Evolutionary conservation across 208 protist genomes (phyloP).

Genomic region (Herpetomonas tarakana): DNA sequence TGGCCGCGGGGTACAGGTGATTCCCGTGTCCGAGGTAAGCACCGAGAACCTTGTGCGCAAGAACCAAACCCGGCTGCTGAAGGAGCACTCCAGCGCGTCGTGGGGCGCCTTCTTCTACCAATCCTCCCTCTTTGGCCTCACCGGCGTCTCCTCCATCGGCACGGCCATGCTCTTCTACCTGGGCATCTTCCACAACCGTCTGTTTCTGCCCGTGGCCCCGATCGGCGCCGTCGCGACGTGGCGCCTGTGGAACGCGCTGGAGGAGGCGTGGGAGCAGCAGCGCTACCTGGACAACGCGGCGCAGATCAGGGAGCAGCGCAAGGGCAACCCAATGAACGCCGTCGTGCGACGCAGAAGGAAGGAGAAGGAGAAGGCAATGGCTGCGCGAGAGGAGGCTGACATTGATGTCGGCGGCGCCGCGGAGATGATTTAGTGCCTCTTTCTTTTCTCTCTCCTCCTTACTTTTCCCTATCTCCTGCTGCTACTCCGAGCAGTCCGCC

Average conservation of each 20-base stretch:
- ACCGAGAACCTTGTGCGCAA: constrained; percentile 27
- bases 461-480: background rate
- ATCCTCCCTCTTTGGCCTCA: constrained; percentile 65
- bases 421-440: constrained; percentile 22
- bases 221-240: constrained; percentile 60
- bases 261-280: constrained; percentile 75
- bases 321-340: constrained; percentile 74
- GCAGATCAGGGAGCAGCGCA: constrained; percentile 53
- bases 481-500: background rate
- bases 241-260: constrained; percentile 67
- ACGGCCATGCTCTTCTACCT: constrained; percentile 59
- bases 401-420: constrained; percentile 3
- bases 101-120: constrained; percentile 73
- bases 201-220: constrained; percentile 64
- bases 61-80: constrained; percentile 58
- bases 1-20: constrained; percentile 51
- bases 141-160: constrained; percentile 50
- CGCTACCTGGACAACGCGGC: constrained; percentile 78
- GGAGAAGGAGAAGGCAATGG: constrained; percentile 15
- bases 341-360: constrained; percentile 53
- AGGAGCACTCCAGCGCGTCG: constrained; percentile 66
- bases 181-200: constrained; percentile 61
- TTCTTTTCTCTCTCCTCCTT: constrained; percentile 8
- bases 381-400: constrained; percentile 27
- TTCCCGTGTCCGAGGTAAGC: constrained; percentile 17